A percentile compares a stretch with the other conserved stretches of the same genome.
Evolutionary conservation across 768 basidiomycete species (phyloP).

Genomic region (Psilocybe azurescens): DNA sequence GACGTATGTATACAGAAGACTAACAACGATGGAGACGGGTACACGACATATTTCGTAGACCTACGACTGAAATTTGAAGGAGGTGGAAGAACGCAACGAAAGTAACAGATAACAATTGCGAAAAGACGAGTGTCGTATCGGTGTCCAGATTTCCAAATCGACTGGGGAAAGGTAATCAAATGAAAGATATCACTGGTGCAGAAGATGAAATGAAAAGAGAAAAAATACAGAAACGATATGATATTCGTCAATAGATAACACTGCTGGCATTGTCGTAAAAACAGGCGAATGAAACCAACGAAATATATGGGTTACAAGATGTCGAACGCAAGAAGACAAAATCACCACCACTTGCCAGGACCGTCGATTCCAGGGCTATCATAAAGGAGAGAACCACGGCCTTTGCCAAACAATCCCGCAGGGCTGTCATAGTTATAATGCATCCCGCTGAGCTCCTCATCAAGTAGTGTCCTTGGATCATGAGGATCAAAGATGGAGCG

Average conservation of each 20-base stretch:
- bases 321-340: neutral
- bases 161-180: neutral
- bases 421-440: constrained; percentile 60
- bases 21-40: neutral
- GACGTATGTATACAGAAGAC: neutral
- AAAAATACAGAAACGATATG: constrained; percentile 13
- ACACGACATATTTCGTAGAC: neutral
- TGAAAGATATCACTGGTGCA: neutral
- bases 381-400: constrained; percentile 60
- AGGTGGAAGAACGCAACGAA: neutral
- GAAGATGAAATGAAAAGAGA: constrained; percentile 12
- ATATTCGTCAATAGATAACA: constrained; percentile 21
- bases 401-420: constrained; percentile 67
- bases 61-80: neutral
- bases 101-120: constrained; percentile 6
- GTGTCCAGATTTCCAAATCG: constrained; percentile 8
- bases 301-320: neutral
- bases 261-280: constrained; percentile 22
- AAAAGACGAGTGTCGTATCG: neutral
- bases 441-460: constrained; percentile 72
- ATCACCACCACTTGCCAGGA: constrained; percentile 34
- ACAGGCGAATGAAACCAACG: constrained; percentile 7
- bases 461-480: constrained; percentile 68
- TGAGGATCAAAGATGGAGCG: constrained; percentile 70
- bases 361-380: constrained; percentile 67